phyloP scores from a whole-genome alignment of 345 rosid genomes.

The Eucalyptus pauciflora region DNA sequence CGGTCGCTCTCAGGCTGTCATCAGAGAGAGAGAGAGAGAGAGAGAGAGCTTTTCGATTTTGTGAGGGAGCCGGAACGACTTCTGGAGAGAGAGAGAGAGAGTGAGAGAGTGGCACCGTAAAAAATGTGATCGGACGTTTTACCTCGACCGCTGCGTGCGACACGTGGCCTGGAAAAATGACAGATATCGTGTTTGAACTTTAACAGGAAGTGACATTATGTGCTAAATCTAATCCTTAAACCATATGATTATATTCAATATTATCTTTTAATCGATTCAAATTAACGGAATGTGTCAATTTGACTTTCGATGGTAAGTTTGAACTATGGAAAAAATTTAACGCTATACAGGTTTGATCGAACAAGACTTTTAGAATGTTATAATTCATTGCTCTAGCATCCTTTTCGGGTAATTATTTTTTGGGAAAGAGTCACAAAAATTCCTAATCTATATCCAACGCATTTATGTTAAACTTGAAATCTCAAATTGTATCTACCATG shows the following conservation, averaged over 20 bases:
- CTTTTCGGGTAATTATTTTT: not conserved
- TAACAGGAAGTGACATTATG: no score
- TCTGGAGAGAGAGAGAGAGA: not conserved
- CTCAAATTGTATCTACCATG: no score
- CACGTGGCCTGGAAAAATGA: not conserved
- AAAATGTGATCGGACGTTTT: not conserved
- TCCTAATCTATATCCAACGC: accelerated
- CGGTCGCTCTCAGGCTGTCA: not conserved
- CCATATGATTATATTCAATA: no score
- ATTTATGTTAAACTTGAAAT: no score
- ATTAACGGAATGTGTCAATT: no score
- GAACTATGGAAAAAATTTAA: no score
- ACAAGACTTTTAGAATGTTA: not conserved
- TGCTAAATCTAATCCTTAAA: no score
- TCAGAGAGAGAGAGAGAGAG: not conserved
- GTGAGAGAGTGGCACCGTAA: not conserved
- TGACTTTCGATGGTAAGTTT: no score
- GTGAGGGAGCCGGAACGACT: not conserved
- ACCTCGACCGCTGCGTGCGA: not conserved
- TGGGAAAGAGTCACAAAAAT: no score
- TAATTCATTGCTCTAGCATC: not conserved
- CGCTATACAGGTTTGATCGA: no score
- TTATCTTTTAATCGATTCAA: no score
- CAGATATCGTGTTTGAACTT: not conserved
- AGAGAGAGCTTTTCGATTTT: not conserved